Evolutionary conservation across 257 asterid genomes (phyloP), one percentile per base, ranked within the genome.

Genomic region (Ehretia macrophylla): DNA sequence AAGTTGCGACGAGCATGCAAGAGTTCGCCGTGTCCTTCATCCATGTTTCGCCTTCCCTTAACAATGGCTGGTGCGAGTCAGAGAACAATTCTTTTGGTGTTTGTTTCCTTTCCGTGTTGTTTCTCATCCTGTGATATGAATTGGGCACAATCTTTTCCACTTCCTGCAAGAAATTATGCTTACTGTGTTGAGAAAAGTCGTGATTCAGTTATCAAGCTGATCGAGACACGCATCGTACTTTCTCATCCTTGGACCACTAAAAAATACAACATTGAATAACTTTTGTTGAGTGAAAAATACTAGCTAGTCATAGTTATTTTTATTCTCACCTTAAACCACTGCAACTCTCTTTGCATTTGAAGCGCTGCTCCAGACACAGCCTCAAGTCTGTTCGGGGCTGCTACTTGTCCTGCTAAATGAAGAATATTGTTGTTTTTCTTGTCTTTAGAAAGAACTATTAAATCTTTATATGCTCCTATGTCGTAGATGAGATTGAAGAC

Each of bases 21-120:
- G 75, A 74, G 47, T 56, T 77, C 1, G 74, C 73, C 0, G 78
- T 78, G 27, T 65, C 70, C 37, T 68, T 78, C 78, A 74, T 68
- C 78, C 76, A 78, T 14, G 52, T 62, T 22, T 71, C 74, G 10
- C 81, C 81, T n/a, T 65, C 69, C 56, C 57, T 65, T 17, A 51
- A 16, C 14, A 78, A 32, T 0, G 5, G n/a, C 48, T 54, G 14
- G 45, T 74, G 83, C 57, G 67, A 63, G 16, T 32, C 49, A 0
- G 78, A 17, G 40, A 78, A 74, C 21, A 74, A 17, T 23, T 37
- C 38, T 8, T 42, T 44, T 0, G 75, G 71, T 6, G 52, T 60
- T 61, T 67, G 44, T 5, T 18, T 52, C 40, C 1, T 37, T 57
- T 20, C 73, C 57, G 32, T 23, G 17, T 69, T 63, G 57, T 69